A percentile compares a stretch with the other conserved stretches of the same genome.
Conservation (phyloP, 1,139 yeast genomes). For the Yamadazyma siamensis region DNA sequence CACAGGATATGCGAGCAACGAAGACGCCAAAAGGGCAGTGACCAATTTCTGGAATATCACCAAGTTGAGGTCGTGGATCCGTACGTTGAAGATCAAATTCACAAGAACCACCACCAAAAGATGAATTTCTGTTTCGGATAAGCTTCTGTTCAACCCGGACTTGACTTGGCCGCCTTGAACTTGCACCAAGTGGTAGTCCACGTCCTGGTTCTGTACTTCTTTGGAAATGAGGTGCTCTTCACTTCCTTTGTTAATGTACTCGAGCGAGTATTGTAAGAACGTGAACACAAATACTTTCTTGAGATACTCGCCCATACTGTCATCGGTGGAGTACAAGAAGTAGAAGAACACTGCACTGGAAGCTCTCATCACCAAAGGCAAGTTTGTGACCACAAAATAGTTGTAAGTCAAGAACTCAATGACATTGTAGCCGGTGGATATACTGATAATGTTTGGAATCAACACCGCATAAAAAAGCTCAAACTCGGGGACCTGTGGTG, state of each 20-base stretch:
- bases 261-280: constrained; percentile 22
- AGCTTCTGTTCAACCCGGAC: constrained; percentile 19
- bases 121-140: constrained; percentile 37
- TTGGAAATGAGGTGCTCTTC: constrained; percentile 14
- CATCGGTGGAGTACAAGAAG: constrained; percentile 26
- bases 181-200: constrained; percentile 16
- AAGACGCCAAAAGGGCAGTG: constrained; percentile 19
- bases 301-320: constrained; percentile 17
- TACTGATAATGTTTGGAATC: constrained; percentile 30
- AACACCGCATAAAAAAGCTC: constrained; percentile 33
- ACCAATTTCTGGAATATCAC: constrained; percentile 35
- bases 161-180: constrained; percentile 12
- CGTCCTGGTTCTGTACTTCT: constrained; percentile 17
- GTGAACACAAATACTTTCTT: constrained; percentile 25
- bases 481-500: constrained; percentile 36
- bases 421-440: constrained; percentile 9
- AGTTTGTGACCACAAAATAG: constrained; percentile 32
- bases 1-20: constrained; percentile 21
- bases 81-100: constrained; percentile 28
- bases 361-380: constrained; percentile 29
- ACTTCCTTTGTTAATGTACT: constrained; percentile 26
- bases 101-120: constrained; percentile 26
- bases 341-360: constrained; percentile 28
- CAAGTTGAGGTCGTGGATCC: constrained; percentile 15
- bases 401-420: constrained; percentile 32